phyloP scores from a whole-genome alignment of 371 early-diverging fungal genomes.

The Saksenaea vasiformis region DNA sequence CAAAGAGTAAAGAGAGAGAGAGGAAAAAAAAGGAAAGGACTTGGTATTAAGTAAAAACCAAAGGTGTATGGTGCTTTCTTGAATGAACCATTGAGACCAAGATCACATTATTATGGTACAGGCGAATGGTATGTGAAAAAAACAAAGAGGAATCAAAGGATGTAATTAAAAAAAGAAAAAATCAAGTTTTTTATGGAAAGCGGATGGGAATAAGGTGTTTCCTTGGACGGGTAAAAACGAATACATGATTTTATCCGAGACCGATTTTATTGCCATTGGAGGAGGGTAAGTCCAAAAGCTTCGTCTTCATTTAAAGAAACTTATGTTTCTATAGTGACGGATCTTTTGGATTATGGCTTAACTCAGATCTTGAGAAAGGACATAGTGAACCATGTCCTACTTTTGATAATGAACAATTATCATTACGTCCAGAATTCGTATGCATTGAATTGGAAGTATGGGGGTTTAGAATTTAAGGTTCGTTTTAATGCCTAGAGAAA shows the following conservation, averaged over 20 bases:
- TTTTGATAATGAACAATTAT: slow-evolving; percentile 81
- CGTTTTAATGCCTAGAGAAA: not conserved
- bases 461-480: slow-evolving; percentile 26
- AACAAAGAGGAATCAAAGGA: not conserved
- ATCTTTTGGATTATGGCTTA: slow-evolving; percentile 89
- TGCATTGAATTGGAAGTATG: slow-evolving; percentile 45
- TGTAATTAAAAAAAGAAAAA: too few relatives aligned
- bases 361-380: slow-evolving; percentile 84
- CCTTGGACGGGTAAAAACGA: slow-evolving; percentile 89
- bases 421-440: slow-evolving; percentile 36
- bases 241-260: slow-evolving; percentile 83
- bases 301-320: too few relatives aligned
- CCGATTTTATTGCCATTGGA: slow-evolving; percentile 87
- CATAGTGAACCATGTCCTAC: slow-evolving; percentile 82
- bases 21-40: not conserved
- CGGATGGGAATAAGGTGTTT: slow-evolving; percentile 60
- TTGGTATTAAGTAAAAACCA: not conserved
- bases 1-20: not conserved
- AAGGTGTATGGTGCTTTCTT: slow-evolving; percentile 91
- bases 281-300: slow-evolving; percentile 72
- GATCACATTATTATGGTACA: slow-evolving; percentile 82
- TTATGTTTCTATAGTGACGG: slow-evolving; percentile 68
- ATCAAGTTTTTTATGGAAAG: slow-evolving; percentile 88
- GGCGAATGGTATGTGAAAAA: slow-evolving; percentile 76
- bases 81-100: slow-evolving; percentile 67